Conservation (phyloP, 345 rosid genomes). For the Citrus hindsii region DNA sequence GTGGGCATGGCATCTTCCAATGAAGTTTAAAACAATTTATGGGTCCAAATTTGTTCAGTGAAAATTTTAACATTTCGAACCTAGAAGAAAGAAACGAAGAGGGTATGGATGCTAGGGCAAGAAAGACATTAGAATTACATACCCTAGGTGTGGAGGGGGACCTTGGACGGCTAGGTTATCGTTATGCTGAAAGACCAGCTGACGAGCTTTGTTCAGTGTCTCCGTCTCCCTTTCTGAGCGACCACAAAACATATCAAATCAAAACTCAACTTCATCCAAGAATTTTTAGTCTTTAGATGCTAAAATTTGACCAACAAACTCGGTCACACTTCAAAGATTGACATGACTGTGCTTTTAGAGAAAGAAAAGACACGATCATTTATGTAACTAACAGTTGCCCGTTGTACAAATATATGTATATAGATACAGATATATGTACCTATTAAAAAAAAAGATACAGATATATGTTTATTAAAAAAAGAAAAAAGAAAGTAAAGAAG, state of each 20-base stretch:
- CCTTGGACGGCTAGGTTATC: conserved; percentile 46
- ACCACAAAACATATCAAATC: conserved; percentile 20
- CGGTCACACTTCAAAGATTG: conserved; percentile 26
- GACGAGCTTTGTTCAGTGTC: conserved; percentile 96
- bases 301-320: conserved; percentile 12
- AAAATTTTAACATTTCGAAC: background rate
- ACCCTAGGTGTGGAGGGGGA: conserved; percentile 43
- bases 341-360: conserved; percentile 29
- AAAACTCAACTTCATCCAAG: conserved; percentile 19
- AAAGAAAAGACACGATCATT: background rate
- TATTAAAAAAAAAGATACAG: too few species aligned
- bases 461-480: too few species aligned
- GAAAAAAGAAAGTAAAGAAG: background rate
- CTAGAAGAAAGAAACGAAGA: background rate
- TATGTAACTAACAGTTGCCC: background rate
- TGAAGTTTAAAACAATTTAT: background rate
- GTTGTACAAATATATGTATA: background rate
- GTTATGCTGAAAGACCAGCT: conserved; percentile 81
- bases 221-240: conserved; percentile 95
- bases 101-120: background rate
- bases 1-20: background rate
- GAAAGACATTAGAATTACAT: conserved; percentile 1
- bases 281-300: background rate
- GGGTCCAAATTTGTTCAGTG: background rate
- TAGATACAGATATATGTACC: too few species aligned